Evolutionary conservation across 495 filamentous ascomycete species (phyloP), one percentile per base, ranked within the genome.

Genomic region (Poronia punctata): DNA sequence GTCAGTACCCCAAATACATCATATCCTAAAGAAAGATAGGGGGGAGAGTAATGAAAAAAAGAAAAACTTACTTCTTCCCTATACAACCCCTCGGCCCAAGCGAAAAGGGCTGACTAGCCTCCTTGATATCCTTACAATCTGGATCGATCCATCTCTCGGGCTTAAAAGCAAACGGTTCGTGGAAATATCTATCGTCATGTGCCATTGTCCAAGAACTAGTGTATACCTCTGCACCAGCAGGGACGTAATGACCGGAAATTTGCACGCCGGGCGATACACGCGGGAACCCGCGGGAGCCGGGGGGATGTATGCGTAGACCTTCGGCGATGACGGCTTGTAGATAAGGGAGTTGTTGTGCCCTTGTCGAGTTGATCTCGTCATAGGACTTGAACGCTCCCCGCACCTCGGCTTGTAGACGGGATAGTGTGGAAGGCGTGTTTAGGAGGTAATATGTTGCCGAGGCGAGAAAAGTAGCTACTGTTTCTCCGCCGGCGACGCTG

Each of bases 241-340:
- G 38, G 2, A 40, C 27, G 3, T 14, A 40, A 11, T 23, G 19
- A 1, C 38, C 27, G 3, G n/a, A 4, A 1, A 40, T 9, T 4
- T 32, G 11, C 1, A 23, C 2, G 5, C 38, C 38, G 15, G 25
- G 38, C 4, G 38, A 40, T 7, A 40, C 26, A 2, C 37, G 24
- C 7, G 37, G 37, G 10, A 22, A 11, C 5, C 37, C 37, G 5
- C n/a, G 15, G 1, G 37, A 29, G 1, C 15, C 37, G 11, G 38
- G 72, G 56, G 78, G 72, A 38, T 71, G 70, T 7, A 79, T 45
- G 7, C 78, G 60, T 9, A 81, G 56, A 0, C 55, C 61, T 48
- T 82, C 78, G 2, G 65, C 50, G 9, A 81, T 49, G 10, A 71
- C 65, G 1, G 77, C 78, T 30, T 61, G 58, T 17, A 79, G 54